Percentiles rank a stretch among this genome's conserved stretches.
phyloP scores from a whole-genome alignment of 1,139 yeast species.

The Chernovozyma aurita region DNA sequence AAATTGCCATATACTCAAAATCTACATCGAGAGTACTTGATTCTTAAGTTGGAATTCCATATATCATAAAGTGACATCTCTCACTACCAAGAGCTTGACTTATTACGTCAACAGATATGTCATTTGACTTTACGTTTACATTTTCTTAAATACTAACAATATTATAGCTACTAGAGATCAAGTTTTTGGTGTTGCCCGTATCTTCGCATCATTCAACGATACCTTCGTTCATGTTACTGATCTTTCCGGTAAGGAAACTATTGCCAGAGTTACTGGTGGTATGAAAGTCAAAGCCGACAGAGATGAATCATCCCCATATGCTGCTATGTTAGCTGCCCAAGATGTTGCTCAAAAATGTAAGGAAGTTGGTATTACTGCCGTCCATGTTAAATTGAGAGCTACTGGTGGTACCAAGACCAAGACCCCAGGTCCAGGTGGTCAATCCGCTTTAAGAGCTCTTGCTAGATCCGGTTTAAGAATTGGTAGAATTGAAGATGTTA shows the following conservation, averaged over 20 bases:
- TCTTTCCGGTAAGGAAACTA: conserved; percentile 99
- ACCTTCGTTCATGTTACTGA: conserved; percentile 99
- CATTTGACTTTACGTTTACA: too few species aligned
- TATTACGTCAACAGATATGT: too few species aligned
- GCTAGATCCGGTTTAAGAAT: conserved; percentile 99
- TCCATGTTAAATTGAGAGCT: conserved; percentile 99
- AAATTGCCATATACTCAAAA: too few species aligned
- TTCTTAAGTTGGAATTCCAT: too few species aligned
- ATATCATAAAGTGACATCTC: too few species aligned
- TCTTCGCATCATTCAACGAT: conserved; percentile 99
- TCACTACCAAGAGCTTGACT: too few species aligned
- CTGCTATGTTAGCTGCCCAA: conserved; percentile 99
- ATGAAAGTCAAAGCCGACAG: conserved; percentile 99
- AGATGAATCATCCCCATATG: conserved; percentile 99
- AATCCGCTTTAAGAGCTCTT: conserved; percentile 99
- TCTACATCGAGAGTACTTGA: too few species aligned
- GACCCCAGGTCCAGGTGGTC: conserved; percentile 99
- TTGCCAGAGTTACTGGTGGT: conserved; percentile 99
- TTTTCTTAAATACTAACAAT: conserved; percentile 18
- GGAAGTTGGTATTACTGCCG: conserved; percentile 99
- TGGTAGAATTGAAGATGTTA: conserved; percentile 99
- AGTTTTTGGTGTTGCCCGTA: conserved; percentile 99
- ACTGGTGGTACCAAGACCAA: conserved; percentile 99
- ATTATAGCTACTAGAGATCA: conserved; percentile 79
- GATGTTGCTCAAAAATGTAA: conserved; percentile 98